Percentiles rank a stretch among this genome's conserved stretches.
These are phyloP conservation scores for Quercus bicolor DNA, from an alignment of 306 rosid species.

Conservation along the genomic window DNA sequence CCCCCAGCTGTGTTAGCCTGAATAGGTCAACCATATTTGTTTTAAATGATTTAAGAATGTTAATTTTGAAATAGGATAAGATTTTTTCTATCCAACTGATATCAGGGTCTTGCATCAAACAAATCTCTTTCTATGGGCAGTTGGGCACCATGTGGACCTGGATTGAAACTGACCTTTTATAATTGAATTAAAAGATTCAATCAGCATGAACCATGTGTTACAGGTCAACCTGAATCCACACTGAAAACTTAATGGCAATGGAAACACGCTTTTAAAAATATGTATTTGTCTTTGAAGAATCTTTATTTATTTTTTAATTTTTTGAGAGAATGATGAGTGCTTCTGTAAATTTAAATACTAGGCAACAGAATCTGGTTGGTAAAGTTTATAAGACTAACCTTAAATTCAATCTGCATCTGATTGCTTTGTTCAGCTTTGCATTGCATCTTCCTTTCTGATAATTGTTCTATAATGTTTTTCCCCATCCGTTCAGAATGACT, in stretches of 20 bases:
- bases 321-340: no score
- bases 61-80: no score
- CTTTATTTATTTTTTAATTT: neutral
- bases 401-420: neutral
- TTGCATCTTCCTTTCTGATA: slow-evolving; percentile 6
- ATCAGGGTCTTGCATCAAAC: no score
- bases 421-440: neutral
- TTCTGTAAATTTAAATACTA: neutral
- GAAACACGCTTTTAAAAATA: neutral
- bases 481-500: slow-evolving; percentile 65
- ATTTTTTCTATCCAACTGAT: no score
- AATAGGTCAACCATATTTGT: no score
- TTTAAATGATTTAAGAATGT: no score
- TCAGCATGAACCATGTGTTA: neutral
- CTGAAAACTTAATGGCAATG: neutral
- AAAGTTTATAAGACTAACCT: neutral
- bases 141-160: no score
- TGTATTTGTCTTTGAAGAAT: neutral
- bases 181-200: neutral
- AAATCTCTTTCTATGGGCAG: no score
- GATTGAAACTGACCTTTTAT: neutral
- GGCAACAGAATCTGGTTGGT: neutral
- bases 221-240: neutral
- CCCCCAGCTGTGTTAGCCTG: no score
- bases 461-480: slow-evolving; percentile 23